These are phyloP conservation scores for Chaetothyriales sp. DNA, from an alignment of 2,329 filamentous ascomycete genomes.

Conservation along the genomic window DNA sequence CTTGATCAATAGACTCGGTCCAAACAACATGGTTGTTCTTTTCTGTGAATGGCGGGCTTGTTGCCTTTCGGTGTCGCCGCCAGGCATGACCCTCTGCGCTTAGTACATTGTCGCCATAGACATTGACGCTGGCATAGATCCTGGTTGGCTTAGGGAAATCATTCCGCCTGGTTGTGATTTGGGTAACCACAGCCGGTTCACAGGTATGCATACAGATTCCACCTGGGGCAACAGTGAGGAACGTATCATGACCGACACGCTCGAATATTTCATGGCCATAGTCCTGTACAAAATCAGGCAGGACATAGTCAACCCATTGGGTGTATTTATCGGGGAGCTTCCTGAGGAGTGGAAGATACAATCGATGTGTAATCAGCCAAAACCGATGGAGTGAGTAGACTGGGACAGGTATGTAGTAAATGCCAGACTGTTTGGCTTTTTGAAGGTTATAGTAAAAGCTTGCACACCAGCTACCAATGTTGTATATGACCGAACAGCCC, in stretches of 20 bases:
- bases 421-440: conserved; percentile 18
- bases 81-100: conserved; percentile 54
- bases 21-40: conserved; percentile 56
- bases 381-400: conserved; percentile 25
- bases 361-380: conserved; percentile 31
- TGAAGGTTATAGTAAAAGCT: conserved; percentile 14
- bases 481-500: conserved; percentile 5
- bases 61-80: conserved; percentile 59
- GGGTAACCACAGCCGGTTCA: conserved; percentile 49
- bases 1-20: conserved; percentile 47
- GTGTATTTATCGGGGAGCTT: conserved; percentile 28
- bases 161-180: conserved; percentile 51
- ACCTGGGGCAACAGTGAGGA: conserved; percentile 48
- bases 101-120: conserved; percentile 59
- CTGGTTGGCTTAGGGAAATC: conserved; percentile 55
- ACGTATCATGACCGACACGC: conserved; percentile 43
- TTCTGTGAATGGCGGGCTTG: conserved; percentile 59
- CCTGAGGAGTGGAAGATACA: conserved; percentile 32
- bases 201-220: conserved; percentile 40
- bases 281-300: conserved; percentile 16
- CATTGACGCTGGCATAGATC: conserved; percentile 43
- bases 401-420: conserved; percentile 18
- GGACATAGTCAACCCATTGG: conserved; percentile 29
- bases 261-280: conserved; percentile 36
- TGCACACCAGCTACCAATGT: conserved; percentile 2